Evolutionary conservation across 169 alveolate genomes (phyloP).

Genomic region (Plasmodium chabaudi): DNA sequence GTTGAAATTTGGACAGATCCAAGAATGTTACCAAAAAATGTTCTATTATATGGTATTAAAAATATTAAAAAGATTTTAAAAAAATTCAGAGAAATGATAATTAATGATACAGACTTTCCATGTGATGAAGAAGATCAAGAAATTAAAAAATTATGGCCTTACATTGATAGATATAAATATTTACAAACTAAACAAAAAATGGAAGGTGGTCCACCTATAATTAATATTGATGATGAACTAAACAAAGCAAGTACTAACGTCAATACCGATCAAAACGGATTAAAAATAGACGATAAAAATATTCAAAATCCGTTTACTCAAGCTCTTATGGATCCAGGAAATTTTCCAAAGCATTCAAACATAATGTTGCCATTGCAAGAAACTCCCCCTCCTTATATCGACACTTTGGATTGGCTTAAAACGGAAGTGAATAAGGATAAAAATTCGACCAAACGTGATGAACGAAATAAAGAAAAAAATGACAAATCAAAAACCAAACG

Average conservation of each 20-base stretch:
- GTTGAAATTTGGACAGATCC: conserved; percentile 88
- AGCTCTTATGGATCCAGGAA: conserved; percentile 37
- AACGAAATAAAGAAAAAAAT: conserved; percentile 8
- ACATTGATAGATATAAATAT: conserved; percentile 68
- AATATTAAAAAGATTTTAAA: conserved; percentile 70
- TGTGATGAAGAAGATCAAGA: conserved; percentile 47
- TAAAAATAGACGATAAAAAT: background rate
- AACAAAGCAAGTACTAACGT: background rate
- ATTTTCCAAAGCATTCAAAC: conserved; percentile 72
- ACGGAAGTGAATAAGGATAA: conserved; percentile 58
- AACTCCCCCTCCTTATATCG: conserved; percentile 71
- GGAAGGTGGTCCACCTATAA: conserved; percentile 76
- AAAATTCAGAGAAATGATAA: conserved; percentile 68
- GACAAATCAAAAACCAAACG: background rate
- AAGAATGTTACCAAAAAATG: conserved; percentile 79
- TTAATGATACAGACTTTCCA: conserved; percentile 41
- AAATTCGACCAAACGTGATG: conserved; percentile 8
- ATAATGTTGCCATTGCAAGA: conserved; percentile 47
- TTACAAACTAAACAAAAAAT: conserved; percentile 54
- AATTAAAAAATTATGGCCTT: conserved; percentile 71
- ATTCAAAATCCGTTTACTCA: conserved; percentile 39
- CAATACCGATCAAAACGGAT: too few species aligned
- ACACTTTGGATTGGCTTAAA: conserved; percentile 74
- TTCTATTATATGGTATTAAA: conserved; percentile 77
- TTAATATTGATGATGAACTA: conserved; percentile 40